Evolutionary conservation across 1,284 basidiomycete species (phyloP).

Genomic region (Ustilago sp.): DNA sequence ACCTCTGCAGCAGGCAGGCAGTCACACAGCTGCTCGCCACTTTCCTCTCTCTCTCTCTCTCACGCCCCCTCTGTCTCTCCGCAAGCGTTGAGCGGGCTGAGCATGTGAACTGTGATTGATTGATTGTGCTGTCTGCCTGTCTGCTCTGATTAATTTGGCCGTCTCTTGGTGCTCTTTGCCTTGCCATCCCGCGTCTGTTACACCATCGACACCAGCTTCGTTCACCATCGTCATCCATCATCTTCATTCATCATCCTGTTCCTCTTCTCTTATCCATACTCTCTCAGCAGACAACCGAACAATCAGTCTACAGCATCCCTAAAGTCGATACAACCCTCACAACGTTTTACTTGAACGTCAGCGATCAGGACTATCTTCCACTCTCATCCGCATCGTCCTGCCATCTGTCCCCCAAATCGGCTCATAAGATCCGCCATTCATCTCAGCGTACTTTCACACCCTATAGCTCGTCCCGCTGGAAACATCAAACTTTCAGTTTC

Average conservation of each 20-base stretch:
- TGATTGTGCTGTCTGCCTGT: neutral
- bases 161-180: neutral
- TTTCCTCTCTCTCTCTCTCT: neutral
- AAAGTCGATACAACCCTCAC: neutral
- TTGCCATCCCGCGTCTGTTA: conserved; percentile 5
- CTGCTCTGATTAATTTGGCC: conserved; percentile 10
- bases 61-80: neutral
- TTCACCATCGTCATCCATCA: neutral
- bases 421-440: neutral
- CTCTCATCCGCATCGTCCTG: neutral
- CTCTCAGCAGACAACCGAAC: neutral
- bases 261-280: neutral
- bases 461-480: too few species aligned
- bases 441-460: neutral
- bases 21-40: neutral
- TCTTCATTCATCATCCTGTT: neutral
- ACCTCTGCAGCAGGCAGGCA: conserved; percentile 2
- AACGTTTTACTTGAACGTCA: neutral
- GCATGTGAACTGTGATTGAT: neutral
- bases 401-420: neutral
- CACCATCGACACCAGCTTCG: neutral
- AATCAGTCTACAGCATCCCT: neutral
- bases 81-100: neutral
- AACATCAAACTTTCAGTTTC: too few species aligned
- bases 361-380: neutral